Evolutionary conservation across 768 basidiomycete genomes (phyloP).

Genomic region (Boletus reticuloceps): DNA sequence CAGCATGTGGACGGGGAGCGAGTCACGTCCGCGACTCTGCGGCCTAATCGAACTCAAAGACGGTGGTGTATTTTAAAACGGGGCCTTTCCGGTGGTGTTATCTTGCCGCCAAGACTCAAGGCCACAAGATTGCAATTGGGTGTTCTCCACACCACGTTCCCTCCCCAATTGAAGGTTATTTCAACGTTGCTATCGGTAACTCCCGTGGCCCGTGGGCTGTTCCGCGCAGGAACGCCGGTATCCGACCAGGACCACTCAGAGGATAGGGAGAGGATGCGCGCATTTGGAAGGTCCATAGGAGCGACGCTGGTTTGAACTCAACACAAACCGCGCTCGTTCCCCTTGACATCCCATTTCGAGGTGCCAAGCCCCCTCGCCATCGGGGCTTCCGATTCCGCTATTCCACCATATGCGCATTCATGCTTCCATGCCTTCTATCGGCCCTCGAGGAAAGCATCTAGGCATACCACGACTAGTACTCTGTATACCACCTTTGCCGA

Average conservation of each 20-base stretch:
- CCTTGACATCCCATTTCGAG: conserved; percentile 19
- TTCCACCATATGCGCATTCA: conserved; percentile 6
- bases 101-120: conserved; percentile 12
- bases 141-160: conserved; percentile 32
- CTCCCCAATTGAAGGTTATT: conserved; percentile 28
- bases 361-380: conserved; percentile 26
- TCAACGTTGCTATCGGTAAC: conserved; percentile 19
- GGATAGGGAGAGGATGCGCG: conserved; percentile 5
- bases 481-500: conserved; percentile 3
- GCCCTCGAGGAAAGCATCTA: conserved; percentile 16
- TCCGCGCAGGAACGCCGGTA: conserved; percentile 13
- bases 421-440: conserved; percentile 21
- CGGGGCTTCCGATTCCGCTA: conserved; percentile 30
- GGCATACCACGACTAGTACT: not conserved
- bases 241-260: not conserved
- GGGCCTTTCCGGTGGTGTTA: conserved; percentile 16
- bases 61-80: conserved; percentile 21
- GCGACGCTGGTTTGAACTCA: not conserved
- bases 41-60: not conserved
- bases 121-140: no score
- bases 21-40: conserved; percentile 18
- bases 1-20: conserved; percentile 15
- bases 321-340: not conserved
- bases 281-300: conserved; percentile 18
- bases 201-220: conserved; percentile 19